A percentile compares a stretch with the other conserved stretches of the same genome.
Evolutionary conservation across 2,329 filamentous ascomycete genomes (phyloP).

Genomic region (Nannizziopsis barbatae): DNA sequence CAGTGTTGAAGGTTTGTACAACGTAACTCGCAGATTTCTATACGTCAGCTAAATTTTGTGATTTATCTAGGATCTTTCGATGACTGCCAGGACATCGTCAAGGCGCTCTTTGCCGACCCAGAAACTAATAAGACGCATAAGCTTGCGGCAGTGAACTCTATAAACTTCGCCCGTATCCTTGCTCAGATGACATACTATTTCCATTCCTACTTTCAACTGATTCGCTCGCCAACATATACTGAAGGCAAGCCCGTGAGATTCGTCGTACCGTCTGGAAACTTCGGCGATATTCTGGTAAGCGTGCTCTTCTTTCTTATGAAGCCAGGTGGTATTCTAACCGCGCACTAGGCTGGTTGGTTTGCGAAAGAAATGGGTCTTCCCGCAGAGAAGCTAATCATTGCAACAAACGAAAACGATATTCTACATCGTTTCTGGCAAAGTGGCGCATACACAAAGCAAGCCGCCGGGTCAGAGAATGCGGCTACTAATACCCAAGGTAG

Average conservation of each 20-base stretch:
- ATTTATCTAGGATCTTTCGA: constrained; percentile 59
- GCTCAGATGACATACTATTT: constrained; percentile 98
- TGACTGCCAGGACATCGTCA: constrained; percentile 94
- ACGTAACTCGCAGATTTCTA: not conserved
- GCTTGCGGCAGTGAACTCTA: constrained; percentile 88
- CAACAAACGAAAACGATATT: constrained; percentile 97
- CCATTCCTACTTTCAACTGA: constrained; percentile 78
- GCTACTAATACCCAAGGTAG: constrained; percentile 56
- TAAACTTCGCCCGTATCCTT: constrained; percentile 91
- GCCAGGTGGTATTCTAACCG: not conserved
- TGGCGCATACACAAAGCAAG: constrained; percentile 74
- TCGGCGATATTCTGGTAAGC: constrained; percentile 66
- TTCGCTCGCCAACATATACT: constrained; percentile 49
- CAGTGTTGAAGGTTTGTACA: constrained; percentile 51
- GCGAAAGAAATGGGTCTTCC: constrained; percentile 83
- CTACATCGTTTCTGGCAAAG: constrained; percentile 90
- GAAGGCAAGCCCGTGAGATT: constrained; percentile 55
- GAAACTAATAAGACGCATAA: constrained; percentile 72
- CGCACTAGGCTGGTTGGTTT: constrained; percentile 59
- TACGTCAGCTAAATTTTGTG: not conserved
- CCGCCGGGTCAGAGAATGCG: constrained; percentile 25
- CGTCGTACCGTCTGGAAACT: constrained; percentile 91
- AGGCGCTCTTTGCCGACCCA: constrained; percentile 77
- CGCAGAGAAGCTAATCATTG: constrained; percentile 75
- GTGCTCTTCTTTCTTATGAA: not conserved